Percentiles rank a stretch among this genome's conserved stretches.
Evolutionary conservation across 257 asterid genomes (phyloP).

Genomic region (Petrea volubilis): DNA sequence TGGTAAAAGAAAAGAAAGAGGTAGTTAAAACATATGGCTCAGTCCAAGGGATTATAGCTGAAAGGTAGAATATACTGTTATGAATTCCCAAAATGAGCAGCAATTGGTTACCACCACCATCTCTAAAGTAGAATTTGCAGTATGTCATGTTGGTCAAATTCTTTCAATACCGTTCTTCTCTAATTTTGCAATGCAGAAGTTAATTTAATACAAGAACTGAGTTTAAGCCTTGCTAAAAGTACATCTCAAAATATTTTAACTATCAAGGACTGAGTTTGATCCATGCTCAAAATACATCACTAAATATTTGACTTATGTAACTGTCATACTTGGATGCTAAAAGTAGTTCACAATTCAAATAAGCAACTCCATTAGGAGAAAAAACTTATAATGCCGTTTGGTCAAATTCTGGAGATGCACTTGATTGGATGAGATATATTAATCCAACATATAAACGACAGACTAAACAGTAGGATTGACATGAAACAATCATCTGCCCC

Average conservation of each 20-base stretch:
- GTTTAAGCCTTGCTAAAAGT: not conserved
- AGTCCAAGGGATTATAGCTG: too few species aligned
- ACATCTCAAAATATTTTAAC: not conserved
- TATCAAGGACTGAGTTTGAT: not conserved
- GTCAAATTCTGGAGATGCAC: not conserved
- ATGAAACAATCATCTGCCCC: not conserved
- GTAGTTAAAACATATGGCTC: too few species aligned
- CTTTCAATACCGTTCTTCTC: not conserved
- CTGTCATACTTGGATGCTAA: not conserved
- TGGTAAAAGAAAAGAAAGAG: slow-evolving; percentile 18
- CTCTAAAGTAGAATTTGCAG: not conserved
- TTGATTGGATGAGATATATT: not conserved
- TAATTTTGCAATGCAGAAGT: not conserved
- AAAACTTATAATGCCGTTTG: not conserved
- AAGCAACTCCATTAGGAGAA: not conserved
- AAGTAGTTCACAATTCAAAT: slow-evolving; percentile 1
- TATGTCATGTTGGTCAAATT: not conserved
- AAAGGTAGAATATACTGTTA: not conserved
- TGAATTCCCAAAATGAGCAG: too few species aligned
- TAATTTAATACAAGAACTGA: not conserved
- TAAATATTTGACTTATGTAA: not conserved
- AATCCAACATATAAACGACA: not conserved
- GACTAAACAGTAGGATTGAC: not conserved
- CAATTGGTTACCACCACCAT: not conserved
- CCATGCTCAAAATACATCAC: not conserved